phyloP scores from a whole-genome alignment of 2,329 filamentous ascomycete genomes.

The Acephala macrosclerotiorum region DNA sequence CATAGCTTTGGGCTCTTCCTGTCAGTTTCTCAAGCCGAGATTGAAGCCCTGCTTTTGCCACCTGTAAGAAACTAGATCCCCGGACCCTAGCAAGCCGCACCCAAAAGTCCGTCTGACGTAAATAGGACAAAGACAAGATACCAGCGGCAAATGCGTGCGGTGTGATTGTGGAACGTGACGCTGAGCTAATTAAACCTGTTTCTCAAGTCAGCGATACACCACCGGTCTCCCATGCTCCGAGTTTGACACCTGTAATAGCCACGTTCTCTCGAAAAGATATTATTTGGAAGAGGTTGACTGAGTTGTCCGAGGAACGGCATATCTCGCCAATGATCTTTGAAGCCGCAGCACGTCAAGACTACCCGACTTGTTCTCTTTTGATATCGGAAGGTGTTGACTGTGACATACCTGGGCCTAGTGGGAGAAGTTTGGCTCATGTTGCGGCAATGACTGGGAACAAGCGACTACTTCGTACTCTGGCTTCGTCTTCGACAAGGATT shows the following conservation, averaged over 20 bases:
- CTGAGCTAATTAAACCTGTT: not conserved
- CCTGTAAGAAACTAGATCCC: not conserved
- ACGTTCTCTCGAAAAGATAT: not conserved
- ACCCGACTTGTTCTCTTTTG: not conserved
- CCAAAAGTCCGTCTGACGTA: not conserved
- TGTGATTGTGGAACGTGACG: not conserved
- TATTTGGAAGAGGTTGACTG: not conserved
- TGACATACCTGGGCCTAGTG: slow-evolving; percentile 2
- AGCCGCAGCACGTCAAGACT: not conserved
- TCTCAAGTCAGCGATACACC: not conserved
- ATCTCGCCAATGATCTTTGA: slow-evolving; percentile 2
- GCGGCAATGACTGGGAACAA: slow-evolving; percentile 2
- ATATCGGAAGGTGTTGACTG: not conserved
- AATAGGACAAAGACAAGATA: slow-evolving; percentile 1
- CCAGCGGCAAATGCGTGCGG: not conserved
- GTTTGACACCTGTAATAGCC: not conserved
- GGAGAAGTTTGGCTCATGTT: slow-evolving; percentile 1
- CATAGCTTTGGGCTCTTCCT: not conserved
- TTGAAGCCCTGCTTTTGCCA: not conserved
- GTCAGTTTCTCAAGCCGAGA: not conserved
- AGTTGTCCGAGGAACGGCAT: not conserved
- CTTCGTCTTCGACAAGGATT: not conserved
- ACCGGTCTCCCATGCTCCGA: not conserved
- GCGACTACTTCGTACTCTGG: not conserved
- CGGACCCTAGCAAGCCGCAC: no score